Evolutionary conservation across 2,329 filamentous ascomycete genomes (phyloP).

Genomic region (Alternaria angustiovoidea): DNA sequence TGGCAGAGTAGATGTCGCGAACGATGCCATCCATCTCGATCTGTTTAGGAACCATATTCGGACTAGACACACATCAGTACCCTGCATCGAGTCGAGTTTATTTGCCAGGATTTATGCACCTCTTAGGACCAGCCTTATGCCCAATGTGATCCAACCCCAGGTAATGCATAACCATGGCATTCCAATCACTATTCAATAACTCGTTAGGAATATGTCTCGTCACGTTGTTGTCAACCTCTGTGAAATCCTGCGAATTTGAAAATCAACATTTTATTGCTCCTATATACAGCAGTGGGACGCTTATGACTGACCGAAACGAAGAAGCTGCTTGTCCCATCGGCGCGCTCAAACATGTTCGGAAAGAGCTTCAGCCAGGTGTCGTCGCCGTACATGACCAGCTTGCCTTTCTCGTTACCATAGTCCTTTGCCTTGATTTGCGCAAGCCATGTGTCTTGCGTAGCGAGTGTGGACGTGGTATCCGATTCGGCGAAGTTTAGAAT

Average conservation of each 20-base stretch:
- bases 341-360: slow-evolving; percentile 82
- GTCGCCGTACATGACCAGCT: slow-evolving; percentile 93
- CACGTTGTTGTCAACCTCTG: slow-evolving; percentile 96
- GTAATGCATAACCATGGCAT: slow-evolving; percentile 92
- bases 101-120: slow-evolving; percentile 55
- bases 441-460: slow-evolving; percentile 93
- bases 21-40: slow-evolving; percentile 91
- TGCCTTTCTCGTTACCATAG: slow-evolving; percentile 58
- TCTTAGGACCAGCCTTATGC: slow-evolving; percentile 89
- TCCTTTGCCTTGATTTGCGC: slow-evolving; percentile 79
- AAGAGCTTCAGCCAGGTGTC: slow-evolving; percentile 99
- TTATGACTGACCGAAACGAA: slow-evolving; percentile 83
- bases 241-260: slow-evolving; percentile 76
- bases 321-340: slow-evolving; percentile 95
- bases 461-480: slow-evolving; percentile 87
- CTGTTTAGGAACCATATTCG: slow-evolving; percentile 93
- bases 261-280: slow-evolving; percentile 43
- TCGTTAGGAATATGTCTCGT: slow-evolving; percentile 86
- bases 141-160: slow-evolving; percentile 96
- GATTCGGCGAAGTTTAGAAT: slow-evolving; percentile 96
- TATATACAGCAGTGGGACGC: slow-evolving; percentile 40
- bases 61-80: slow-evolving; percentile 58
- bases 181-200: slow-evolving; percentile 82
- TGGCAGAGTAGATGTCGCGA: slow-evolving; percentile 75
- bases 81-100: neutral